A percentile compares a stretch with the other conserved stretches of the same genome.
phyloP scores from a whole-genome alignment of 805 yeast genomes.

The Metschnikowia henanensis region DNA sequence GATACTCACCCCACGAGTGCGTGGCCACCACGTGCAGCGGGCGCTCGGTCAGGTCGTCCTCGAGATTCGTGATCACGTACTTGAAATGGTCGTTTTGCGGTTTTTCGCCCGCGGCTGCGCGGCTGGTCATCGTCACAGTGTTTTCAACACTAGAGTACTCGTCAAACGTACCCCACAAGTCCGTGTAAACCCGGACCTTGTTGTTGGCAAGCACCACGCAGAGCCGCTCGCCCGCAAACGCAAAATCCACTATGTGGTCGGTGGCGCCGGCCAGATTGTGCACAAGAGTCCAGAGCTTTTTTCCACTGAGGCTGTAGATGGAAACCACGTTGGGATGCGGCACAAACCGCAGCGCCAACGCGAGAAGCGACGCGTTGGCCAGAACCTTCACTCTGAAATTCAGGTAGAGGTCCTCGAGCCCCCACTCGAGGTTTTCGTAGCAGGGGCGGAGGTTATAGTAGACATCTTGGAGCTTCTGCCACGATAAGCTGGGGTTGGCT shows the following conservation, averaged over 20 bases:
- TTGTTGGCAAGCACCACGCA: constrained; percentile 56
- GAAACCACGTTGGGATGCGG: constrained; percentile 39
- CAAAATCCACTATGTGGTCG: constrained; percentile 54
- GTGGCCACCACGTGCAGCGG: constrained; percentile 25
- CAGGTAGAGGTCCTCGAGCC: constrained; percentile 33
- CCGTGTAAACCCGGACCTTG: constrained; percentile 56
- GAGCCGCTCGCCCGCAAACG: constrained; percentile 53
- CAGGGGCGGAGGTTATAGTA: constrained; percentile 65
- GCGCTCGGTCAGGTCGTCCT: constrained; percentile 31
- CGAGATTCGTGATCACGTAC: constrained; percentile 31
- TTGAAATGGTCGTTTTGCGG: constrained; percentile 1
- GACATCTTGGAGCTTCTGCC: constrained; percentile 79
- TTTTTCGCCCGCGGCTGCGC: not conserved
- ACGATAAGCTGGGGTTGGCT: constrained; percentile 49
- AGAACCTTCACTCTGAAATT: constrained; percentile 51
- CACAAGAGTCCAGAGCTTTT: constrained; percentile 35
- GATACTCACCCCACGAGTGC: constrained; percentile 40
- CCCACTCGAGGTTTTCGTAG: constrained; percentile 53
- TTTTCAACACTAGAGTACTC: constrained; percentile 39
- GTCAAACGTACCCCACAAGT: constrained; percentile 65
- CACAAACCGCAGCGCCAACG: constrained; percentile 41
- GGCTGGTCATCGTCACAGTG: constrained; percentile 1
- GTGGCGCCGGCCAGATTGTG: constrained; percentile 38
- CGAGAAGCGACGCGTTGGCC: constrained; percentile 55
- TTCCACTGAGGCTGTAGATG: constrained; percentile 36